Evolutionary conservation across 2,329 filamentous ascomycete genomes (phyloP), one percentile per base, ranked within the genome.

Genomic region (Hypocreales sp.): DNA sequence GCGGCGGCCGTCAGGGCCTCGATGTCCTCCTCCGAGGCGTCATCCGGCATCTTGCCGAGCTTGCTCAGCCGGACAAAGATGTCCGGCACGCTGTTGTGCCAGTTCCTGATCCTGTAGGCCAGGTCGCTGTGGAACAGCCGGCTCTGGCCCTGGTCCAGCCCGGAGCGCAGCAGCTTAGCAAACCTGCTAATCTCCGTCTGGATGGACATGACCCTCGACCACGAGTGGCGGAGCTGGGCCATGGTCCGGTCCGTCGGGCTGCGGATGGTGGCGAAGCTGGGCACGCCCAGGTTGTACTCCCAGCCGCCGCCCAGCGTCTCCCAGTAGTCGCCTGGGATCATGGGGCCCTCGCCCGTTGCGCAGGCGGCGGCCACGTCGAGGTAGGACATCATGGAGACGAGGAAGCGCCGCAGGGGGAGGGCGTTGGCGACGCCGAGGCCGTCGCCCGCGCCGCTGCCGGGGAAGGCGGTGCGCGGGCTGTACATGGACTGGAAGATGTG

Each of bases 301-400:
- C 49, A 53, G 3, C 45, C 47, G 7, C 47, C 45, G 5, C 44
- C 50, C n/a, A 48, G 39, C 2, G 46, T 50, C 31, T 45, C 42
- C 50, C 51, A 53, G 27, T 55, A 55, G 31, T 44, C 47, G 3
- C 50, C 50, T 26, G 50, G 39, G 8, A 53, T 46, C 7, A 53
- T 39, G 4, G 50, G 51, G 3, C 46, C 49, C 16, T 51, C 47
- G 13, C 46, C 45, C 5, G 48, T 50, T 5, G 48, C 47, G 30
- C 50, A 52, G 8, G 51, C 46, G 16, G 51, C 51, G 0, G 51
- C 51, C 13, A 53, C 50, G 25, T 55, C 50, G 12, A 55, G 47
- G 29, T 52, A 53, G 2, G 47, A 51, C 19, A 54, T 42, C 10
- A 53, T 39, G 3, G 49, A 54, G 11, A 55, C 45, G n/a, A 55